Evolutionary conservation across 2,329 filamentous ascomycete species (phyloP), one percentile per base, ranked within the genome.

Genomic region (Zymoseptoria tritici): DNA sequence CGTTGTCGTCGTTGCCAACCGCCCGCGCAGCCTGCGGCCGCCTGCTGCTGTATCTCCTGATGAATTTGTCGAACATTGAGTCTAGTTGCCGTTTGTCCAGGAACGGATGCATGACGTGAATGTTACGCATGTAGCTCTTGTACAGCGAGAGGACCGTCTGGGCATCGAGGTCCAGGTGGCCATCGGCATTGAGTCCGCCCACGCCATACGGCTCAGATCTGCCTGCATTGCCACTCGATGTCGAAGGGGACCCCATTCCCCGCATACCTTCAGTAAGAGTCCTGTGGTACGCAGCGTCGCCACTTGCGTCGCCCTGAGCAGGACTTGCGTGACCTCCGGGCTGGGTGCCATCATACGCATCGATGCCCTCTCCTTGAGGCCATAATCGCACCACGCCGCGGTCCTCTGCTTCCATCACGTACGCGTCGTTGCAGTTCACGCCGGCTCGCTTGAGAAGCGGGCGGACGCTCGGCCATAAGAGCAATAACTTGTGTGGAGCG

Each of bases 401-500:
- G 49, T 72, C 70, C 62, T 75, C 73, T 16, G 68, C 68, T 59
- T 71, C 66, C 66, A 73, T 69, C 3, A 73, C 70, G 60, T 76
- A 76, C 49, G 70, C 65, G 46, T 72, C 69, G 50, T 68, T 66
- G n/a, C n/a, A n/a, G n/a, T n/a, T n/a, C n/a, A n/a, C 49, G 20
- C 66, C 54, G n/a, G 67, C 64, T 46, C 62, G 59, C 50, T 61
- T 52, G n/a, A 74, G 64, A 62, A 75, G 64, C 65, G 74, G 59
- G 67, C 72, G 52, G 62, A 67, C 79, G 66, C 59, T 74, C 57
- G 31, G 90, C 85, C 70, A 97, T 71, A 62, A 81, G 76, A 70
- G 80, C 76, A 97, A 77, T n/a, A 97, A 78, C 62, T 91, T 84
- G 55, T 94, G 90, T 1, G 91, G 91, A 16, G 91, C 85, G 0